Conservation (phyloP, 208 protist species). For the Naegleria lovaniensis region DNA sequence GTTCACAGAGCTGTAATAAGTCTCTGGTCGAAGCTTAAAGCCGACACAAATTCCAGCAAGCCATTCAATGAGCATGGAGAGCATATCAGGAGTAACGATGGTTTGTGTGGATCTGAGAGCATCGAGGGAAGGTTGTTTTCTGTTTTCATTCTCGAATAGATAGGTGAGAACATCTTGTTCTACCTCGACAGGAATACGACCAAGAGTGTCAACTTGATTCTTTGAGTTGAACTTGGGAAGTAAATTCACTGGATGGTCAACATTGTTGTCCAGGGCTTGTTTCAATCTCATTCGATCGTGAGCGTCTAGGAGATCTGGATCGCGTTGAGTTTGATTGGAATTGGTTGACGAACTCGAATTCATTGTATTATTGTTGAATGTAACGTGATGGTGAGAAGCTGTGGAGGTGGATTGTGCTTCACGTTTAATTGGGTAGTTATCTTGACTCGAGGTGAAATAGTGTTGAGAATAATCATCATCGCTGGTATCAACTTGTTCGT, state of each 20-base stretch:
- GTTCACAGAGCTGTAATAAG: conserved; percentile 89
- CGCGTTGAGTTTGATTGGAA: background rate
- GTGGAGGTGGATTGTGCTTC: too few species aligned
- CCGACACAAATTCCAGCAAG: conserved; percentile 85
- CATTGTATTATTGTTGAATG: too few species aligned
- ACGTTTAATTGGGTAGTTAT: too few species aligned
- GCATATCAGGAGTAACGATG: conserved; percentile 62
- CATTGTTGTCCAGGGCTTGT: background rate
- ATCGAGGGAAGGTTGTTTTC: background rate
- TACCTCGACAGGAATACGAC: background rate
- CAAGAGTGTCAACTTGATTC: background rate
- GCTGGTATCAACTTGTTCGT: too few species aligned
- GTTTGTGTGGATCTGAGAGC: background rate
- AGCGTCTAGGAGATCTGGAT: background rate
- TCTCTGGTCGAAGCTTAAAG: conserved; percentile 88
- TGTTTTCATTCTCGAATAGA: background rate
- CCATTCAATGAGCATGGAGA: conserved; percentile 94
- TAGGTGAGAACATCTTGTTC: background rate
- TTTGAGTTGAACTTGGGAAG: background rate
- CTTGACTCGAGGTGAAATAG: too few species aligned
- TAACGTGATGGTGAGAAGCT: too few species aligned
- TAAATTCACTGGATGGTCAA: background rate
- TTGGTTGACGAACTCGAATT: background rate
- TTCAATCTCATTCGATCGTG: background rate
- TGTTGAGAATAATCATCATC: too few species aligned